phyloP scores from a whole-genome alignment of 192 early-diverging fungal genomes.

The Coemansia sp. region DNA sequence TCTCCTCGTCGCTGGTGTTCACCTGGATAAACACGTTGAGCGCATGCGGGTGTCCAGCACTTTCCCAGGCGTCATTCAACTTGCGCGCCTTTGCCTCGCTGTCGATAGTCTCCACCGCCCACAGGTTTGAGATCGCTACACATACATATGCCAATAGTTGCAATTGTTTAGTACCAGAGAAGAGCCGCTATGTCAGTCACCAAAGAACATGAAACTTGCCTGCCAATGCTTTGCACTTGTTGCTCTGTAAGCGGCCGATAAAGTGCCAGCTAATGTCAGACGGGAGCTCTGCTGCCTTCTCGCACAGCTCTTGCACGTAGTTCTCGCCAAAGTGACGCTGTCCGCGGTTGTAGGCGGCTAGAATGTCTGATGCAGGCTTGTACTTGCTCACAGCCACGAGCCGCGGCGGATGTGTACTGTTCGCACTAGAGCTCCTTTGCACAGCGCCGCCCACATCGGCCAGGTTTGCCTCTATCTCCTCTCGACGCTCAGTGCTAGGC shows the following conservation, averaged over 20 bases:
- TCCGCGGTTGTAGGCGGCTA: constrained; percentile 72
- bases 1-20: constrained; percentile 91
- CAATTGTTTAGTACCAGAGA: not conserved
- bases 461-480: constrained; percentile 22
- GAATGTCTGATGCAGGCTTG: constrained; percentile 81
- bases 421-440: not conserved
- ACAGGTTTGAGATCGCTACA: constrained; percentile 79
- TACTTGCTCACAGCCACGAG: constrained; percentile 95
- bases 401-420: constrained; percentile 39
- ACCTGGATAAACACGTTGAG: constrained; percentile 90
- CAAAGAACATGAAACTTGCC: constrained; percentile 20
- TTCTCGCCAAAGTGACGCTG: constrained; percentile 98
- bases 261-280: constrained; percentile 96
- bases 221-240: constrained; percentile 92
- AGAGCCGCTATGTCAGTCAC: not conserved
- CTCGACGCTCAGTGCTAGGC: constrained; percentile 22
- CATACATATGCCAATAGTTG: not conserved
- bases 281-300: constrained; percentile 81
- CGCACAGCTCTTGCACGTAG: constrained; percentile 92
- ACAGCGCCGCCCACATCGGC: constrained; percentile 8
- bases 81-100: constrained; percentile 77
- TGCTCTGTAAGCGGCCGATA: constrained; percentile 93
- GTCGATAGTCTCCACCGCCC: constrained; percentile 91
- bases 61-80: constrained; percentile 74
- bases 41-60: constrained; percentile 47